Conservation (phyloP, 129 eudicot species). For the Chrysanthemum seticuspe region DNA sequence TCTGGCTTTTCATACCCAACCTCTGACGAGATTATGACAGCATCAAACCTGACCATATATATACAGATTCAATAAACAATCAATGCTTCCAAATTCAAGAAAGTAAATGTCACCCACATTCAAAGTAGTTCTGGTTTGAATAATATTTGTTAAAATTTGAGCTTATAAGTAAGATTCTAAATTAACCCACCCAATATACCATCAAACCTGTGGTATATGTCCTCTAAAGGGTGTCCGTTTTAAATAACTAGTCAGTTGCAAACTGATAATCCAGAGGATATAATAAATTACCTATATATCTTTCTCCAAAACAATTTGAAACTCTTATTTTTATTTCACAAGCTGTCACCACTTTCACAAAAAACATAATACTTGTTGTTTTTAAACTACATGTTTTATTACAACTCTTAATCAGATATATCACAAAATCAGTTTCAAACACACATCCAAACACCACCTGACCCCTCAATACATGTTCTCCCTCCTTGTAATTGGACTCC, state of each 20-base stretch:
- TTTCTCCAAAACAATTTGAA: too few species aligned
- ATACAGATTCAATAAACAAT: conserved; percentile 4
- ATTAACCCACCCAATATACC: neutral
- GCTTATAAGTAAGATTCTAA: neutral
- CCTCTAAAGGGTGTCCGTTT: neutral
- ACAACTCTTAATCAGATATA: neutral
- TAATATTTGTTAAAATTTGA: neutral
- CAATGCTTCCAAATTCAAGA: neutral
- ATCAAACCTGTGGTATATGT: neutral
- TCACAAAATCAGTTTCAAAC: neutral
- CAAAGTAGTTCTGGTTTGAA: neutral
- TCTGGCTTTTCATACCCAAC: conserved; percentile 96
- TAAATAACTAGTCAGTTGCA: too few species aligned
- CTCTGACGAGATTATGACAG: conserved; percentile 86
- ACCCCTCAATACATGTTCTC: neutral
- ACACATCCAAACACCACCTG: neutral
- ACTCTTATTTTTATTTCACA: too few species aligned
- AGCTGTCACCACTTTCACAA: neutral
- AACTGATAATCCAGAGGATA: too few species aligned
- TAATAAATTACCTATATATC: too few species aligned
- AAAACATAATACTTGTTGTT: neutral
- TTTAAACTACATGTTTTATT: neutral
- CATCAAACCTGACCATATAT: conserved; percentile 66
- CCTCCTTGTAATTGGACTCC: neutral
- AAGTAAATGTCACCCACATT: conserved; percentile 3